Evolutionary conservation across 495 filamentous ascomycete genomes (phyloP).

Genomic region (Hyaloscypha finlandica): DNA sequence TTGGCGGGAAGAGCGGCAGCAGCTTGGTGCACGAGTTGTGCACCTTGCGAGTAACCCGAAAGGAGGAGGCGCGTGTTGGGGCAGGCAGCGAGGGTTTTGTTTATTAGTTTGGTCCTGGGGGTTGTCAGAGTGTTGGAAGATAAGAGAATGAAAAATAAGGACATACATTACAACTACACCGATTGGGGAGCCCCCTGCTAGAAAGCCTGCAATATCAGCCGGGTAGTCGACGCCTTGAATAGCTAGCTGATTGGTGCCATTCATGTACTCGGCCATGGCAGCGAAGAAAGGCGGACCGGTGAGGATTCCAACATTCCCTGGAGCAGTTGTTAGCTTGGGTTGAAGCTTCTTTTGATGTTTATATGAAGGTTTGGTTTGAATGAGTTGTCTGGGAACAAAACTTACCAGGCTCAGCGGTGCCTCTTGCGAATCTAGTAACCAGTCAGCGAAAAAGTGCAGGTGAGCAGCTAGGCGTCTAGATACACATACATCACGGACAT

Average conservation of each 20-base stretch:
- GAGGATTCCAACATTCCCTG: conserved; percentile 31
- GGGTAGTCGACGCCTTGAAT: conserved; percentile 60
- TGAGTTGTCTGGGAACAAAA: neutral
- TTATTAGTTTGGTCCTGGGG: conserved; percentile 24
- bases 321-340: no score
- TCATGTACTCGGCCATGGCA: conserved; percentile 24
- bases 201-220: conserved; percentile 44
- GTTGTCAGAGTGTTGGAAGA: neutral
- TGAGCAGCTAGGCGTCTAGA: no score
- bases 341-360: no score
- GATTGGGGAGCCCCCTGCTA: conserved; percentile 37
- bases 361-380: neutral
- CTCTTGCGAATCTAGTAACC: conserved; percentile 37
- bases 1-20: conserved; percentile 42
- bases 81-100: conserved; percentile 29
- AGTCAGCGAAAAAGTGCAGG: neutral
- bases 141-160: neutral
- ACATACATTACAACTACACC: conserved; percentile 14
- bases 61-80: conserved; percentile 22
- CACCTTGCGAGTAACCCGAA: conserved; percentile 52
- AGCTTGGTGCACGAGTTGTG: conserved; percentile 53
- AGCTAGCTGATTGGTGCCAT: conserved; percentile 39
- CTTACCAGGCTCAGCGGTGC: conserved; percentile 40
- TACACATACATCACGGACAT: conserved; percentile 37
- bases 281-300: conserved; percentile 29